phyloP scores from a whole-genome alignment of 106 monocot species.

The Hemerocallis citrina region DNA sequence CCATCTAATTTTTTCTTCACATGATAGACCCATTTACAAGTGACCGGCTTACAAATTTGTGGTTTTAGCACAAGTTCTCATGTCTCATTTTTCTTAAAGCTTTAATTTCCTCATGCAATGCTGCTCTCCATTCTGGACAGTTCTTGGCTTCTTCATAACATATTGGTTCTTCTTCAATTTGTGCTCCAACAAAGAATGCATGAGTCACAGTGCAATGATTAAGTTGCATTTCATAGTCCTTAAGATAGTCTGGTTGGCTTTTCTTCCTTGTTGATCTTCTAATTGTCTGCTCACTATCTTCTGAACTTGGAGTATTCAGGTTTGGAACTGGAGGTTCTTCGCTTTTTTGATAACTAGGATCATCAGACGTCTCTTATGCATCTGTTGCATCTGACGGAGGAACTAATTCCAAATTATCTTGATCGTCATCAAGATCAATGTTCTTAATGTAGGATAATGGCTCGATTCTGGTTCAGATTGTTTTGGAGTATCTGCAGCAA shows the following conservation, averaged over 20 bases:
- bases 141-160: conserved; percentile 2
- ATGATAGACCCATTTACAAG: conserved; percentile 6
- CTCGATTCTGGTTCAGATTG: too few relatives aligned
- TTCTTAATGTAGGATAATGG: too few relatives aligned
- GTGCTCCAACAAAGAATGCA: background rate
- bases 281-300: background rate
- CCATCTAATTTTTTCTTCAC: conserved; percentile 4
- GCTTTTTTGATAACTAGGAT: background rate
- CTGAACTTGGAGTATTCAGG: background rate
- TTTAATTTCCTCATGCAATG: conserved; percentile 8
- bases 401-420: too few relatives aligned
- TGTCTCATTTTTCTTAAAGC: conserved; percentile 9
- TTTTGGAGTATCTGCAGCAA: too few relatives aligned
- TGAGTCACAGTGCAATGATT: background rate
- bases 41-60: background rate
- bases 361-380: too few relatives aligned
- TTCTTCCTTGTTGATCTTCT: background rate
- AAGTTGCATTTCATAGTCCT: background rate
- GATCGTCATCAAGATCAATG: too few relatives aligned
- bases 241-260: background rate
- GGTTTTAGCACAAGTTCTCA: conserved; percentile 1
- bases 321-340: background rate
- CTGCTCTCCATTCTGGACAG: background rate
- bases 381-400: too few relatives aligned
- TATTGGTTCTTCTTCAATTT: background rate